A percentile compares a stretch with the other conserved stretches of the same genome.
phyloP scores from a whole-genome alignment of 2,329 filamentous ascomycete species.

The Sclerotinia borealis region DNA sequence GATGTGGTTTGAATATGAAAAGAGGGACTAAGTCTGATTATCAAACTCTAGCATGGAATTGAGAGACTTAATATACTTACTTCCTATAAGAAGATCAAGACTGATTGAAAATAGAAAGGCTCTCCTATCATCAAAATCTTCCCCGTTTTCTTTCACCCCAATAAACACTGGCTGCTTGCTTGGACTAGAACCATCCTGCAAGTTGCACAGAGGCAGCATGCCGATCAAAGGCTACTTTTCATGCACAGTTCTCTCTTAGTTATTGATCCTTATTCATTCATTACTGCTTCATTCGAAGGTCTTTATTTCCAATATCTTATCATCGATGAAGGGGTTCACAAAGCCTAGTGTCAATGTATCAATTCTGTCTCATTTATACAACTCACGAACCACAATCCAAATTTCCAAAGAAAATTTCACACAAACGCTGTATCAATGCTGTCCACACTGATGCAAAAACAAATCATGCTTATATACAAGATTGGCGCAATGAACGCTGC shows the following conservation, averaged over 20 bases:
- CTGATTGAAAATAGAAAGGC: not conserved
- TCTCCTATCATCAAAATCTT: not conserved
- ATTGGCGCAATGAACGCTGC: not conserved
- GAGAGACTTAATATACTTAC: not conserved
- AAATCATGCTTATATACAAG: not conserved
- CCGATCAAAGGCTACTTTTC: not conserved
- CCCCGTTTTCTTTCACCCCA: not conserved
- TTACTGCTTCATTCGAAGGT: not conserved
- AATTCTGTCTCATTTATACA: not conserved
- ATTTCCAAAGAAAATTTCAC: not conserved
- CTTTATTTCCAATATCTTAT: too few species aligned
- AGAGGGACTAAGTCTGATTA: not conserved
- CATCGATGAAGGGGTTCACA: too few species aligned
- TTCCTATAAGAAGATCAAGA: not conserved
- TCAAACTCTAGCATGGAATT: not conserved
- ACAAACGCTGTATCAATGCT: not conserved
- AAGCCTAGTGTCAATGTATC: not conserved
- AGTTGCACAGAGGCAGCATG: not conserved
- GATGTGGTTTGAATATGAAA: not conserved
- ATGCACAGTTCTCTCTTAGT: not conserved
- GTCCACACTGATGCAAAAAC: not conserved
- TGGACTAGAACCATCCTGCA: not conserved
- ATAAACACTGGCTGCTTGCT: not conserved
- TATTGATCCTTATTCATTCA: not conserved
- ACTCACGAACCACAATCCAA: not conserved